Conservation (phyloP, 164 flowering plant genomes). For the Malania oleifera region DNA sequence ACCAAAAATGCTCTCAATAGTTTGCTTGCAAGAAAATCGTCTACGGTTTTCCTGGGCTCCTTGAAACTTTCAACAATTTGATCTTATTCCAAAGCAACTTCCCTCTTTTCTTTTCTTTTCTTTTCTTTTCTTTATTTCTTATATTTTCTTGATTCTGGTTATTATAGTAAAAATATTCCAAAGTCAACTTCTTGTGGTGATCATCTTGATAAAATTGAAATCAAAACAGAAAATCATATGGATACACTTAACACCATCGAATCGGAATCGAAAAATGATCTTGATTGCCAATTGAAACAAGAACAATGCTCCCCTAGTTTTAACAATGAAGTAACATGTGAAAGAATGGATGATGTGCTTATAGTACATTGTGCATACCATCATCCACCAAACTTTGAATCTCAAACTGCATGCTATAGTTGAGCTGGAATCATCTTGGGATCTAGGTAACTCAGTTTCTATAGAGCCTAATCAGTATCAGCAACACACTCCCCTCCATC, state of each 20-base stretch:
- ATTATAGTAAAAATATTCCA: constrained; percentile 20
- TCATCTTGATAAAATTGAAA: constrained; percentile 50
- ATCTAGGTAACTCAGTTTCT: constrained; percentile 13
- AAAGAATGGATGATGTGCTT: constrained; percentile 9
- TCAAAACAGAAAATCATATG: constrained; percentile 63
- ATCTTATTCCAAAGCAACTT: no score
- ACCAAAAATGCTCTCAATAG: no score
- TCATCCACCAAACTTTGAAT: constrained; percentile 24
- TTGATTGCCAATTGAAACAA: constrained; percentile 48
- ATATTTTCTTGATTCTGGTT: no score
- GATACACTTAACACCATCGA: constrained; percentile 85
- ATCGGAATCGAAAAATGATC: constrained; percentile 71
- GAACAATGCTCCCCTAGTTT: constrained; percentile 25
- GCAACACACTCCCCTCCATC: no score
- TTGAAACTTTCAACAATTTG: no score
- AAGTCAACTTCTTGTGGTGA: constrained; percentile 17
- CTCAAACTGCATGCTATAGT: constrained; percentile 18
- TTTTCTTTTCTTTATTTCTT: no score
- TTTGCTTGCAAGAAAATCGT: no score
- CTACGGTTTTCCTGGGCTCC: no score
- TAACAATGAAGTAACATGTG: constrained; percentile 18
- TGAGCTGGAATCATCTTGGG: constrained; percentile 15
- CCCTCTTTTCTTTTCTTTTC: no score
- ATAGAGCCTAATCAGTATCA: constrained; percentile 24
- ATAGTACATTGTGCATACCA: constrained; percentile 2